Evolutionary conservation across 805 yeast species (phyloP), one percentile per base, ranked within the genome.

Genomic region (Nakazawaea molendinolei): DNA sequence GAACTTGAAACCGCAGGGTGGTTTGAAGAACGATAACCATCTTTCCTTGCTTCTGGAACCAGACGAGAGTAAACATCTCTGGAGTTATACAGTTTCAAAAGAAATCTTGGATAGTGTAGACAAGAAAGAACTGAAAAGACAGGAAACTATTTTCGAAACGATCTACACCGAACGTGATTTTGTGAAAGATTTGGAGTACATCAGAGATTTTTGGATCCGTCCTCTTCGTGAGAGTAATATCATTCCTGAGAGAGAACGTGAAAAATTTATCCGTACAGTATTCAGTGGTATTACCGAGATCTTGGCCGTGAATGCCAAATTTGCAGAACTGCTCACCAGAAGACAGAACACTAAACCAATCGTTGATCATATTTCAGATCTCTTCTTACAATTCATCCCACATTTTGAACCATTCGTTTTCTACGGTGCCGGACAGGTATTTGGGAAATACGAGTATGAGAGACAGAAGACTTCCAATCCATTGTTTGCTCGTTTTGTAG

Each of bases 391-490:
- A 47, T 82, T 69, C 51, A 86, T 87, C 19, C 86, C 92, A 5
- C 74, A 74, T 40, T 89, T 92, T 56, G 95, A 89, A 44, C 95
- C 97, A 3, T 92, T 90, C 59, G 81, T 92, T 27, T 74, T 81
- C 29, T 92, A 92, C 56, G 95, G 95, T 40, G 96, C 96, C 12
- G 87, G 90, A 37, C 90, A 92, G 55, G 86, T 90, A 33, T 87
- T 86, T 63, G 97, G 97, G 5, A 86, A 87, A 56, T 87, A 86
- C 56, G 95, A 90, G 56, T 86, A 86, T 58, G 97, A 92, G 60
- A 71, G 96, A 32, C 97, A 90, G 54, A 85, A 87, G 56, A 79
- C 86, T 34, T 84, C 83, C 21, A 92, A 92, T 58, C 81, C 95
- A 32, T 74, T 83, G 42, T 90, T 92, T 64, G 89, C 95, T n/a